Conservation (phyloP, 768 basidiomycete genomes). For the Trametes elegans region DNA sequence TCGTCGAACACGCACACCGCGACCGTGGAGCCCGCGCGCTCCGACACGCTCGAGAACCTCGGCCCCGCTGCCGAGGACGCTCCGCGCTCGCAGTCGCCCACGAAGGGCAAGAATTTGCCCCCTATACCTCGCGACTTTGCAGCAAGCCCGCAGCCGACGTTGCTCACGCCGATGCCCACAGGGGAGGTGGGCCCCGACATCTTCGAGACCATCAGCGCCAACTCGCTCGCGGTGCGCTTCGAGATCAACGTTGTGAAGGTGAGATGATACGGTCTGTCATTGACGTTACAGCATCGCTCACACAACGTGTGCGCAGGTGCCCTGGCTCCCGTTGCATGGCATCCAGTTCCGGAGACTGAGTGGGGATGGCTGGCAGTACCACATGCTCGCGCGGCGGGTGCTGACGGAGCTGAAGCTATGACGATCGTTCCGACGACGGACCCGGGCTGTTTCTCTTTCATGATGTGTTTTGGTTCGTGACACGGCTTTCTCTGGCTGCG, state of each 20-base stretch:
- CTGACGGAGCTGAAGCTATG: constrained; percentile 85
- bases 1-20: constrained; percentile 50
- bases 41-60: constrained; percentile 23
- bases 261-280: constrained; percentile 27
- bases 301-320: too few species aligned
- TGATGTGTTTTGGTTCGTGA: constrained; percentile 7
- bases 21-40: constrained; percentile 35
- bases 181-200: constrained; percentile 65
- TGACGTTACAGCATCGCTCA: not conserved
- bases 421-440: constrained; percentile 19
- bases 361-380: constrained; percentile 96
- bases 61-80: constrained; percentile 21
- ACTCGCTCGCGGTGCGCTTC: constrained; percentile 86
- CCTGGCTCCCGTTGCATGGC: constrained; percentile 89
- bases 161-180: constrained; percentile 54
- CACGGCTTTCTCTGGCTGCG: not conserved
- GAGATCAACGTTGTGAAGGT: constrained; percentile 98
- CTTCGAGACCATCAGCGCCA: constrained; percentile 73
- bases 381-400: constrained; percentile 88
- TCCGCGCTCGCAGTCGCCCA: constrained; percentile 48
- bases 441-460: constrained; percentile 7
- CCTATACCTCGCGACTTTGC: constrained; percentile 77
- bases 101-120: constrained; percentile 65
- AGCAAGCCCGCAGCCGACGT: constrained; percentile 28
- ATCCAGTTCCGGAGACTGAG: constrained; percentile 91